Evolutionary conservation across 1,284 basidiomycete genomes (phyloP).

Genomic region (Thecaphora frezii): DNA sequence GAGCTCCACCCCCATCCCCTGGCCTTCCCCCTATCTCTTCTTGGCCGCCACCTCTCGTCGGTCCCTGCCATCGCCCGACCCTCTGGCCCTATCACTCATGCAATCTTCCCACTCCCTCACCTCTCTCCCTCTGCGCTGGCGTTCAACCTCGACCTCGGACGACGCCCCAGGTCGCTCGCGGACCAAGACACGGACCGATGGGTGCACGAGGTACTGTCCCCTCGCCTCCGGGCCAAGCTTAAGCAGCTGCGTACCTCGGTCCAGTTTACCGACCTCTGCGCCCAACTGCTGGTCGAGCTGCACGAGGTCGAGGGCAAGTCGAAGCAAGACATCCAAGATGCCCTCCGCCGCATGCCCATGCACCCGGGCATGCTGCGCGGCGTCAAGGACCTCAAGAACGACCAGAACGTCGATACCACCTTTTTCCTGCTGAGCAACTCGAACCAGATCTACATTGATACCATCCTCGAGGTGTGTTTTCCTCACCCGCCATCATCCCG

Average conservation of each 20-base stretch:
- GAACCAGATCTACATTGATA: conserved; percentile 89
- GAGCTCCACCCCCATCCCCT: conserved; percentile 35
- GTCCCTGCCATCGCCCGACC: no score
- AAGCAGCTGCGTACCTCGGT: conserved; percentile 68
- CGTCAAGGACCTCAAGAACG: conserved; percentile 73
- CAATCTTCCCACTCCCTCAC: no score
- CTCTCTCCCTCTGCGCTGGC: background rate
- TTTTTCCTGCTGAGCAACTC: conserved; percentile 92
- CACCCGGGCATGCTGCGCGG: conserved; percentile 94
- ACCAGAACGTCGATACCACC: conserved; percentile 45
- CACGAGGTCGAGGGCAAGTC: conserved; percentile 61
- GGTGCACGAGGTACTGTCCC: conserved; percentile 87
- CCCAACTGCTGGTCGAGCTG: conserved; percentile 43
- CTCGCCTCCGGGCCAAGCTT: conserved; percentile 80
- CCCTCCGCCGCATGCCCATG: conserved; percentile 81
- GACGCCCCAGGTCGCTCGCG: conserved; percentile 60
- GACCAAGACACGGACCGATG: conserved; percentile 98
- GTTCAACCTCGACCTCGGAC: background rate
- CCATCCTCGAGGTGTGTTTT: conserved; percentile 67
- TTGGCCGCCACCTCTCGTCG: background rate
- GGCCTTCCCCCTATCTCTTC: background rate
- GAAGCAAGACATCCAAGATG: conserved; percentile 73
- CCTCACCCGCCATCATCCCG: conserved; percentile 19
- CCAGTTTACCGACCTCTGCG: conserved; percentile 82
- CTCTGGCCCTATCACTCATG: no score